Evolutionary conservation across 1,284 basidiomycete genomes (phyloP), one percentile per base, ranked within the genome.

Genomic region (Kwoniella shivajii): DNA sequence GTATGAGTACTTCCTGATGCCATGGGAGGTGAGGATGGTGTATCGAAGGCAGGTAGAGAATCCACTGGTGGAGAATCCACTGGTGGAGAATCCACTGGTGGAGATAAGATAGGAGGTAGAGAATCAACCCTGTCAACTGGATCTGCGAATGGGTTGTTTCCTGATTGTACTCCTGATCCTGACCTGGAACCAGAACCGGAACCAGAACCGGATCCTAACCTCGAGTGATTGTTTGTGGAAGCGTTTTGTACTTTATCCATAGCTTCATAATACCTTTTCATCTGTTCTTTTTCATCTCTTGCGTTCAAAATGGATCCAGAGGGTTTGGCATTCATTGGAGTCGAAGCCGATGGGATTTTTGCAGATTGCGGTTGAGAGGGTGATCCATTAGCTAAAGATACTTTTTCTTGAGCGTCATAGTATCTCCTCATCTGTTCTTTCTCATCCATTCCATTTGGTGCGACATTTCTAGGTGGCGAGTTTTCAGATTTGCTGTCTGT

Each of bases 321-420:
- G n/a, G n/a, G n/a, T n/a, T n/a, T n/a, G n/a, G n/a, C n/a, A n/a
- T n/a, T n/a, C n/a, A n/a, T n/a, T n/a, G n/a, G n/a, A n/a, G n/a
- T n/a, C n/a, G n/a, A n/a, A n/a, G n/a, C n/a, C n/a, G n/a, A n/a
- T n/a, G n/a, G n/a, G n/a, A n/a, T n/a, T n/a, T n/a, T n/a, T n/a
- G n/a, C n/a, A n/a, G n/a, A n/a, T n/a, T n/a, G n/a, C n/a, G n/a
- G n/a, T n/a, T n/a, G n/a, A n/a, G n/a, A n/a, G n/a, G n/a, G n/a
- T n/a, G n/a, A n/a, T n/a, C n/a, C n/a, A n/a, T n/a, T n/a, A 49
- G 58, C 27, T 47, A 48, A 34, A 20, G 45, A 36, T 1, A 65
- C 64, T 20, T 41, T 33, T 14, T 65, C 66, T 59, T 84, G 84
- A 4, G 66, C 65, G 44, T 68, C 70, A 54, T 72, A 71, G 26